Conservation (phyloP, 352 stramenopile species). For the Blastocystis sp. region DNA sequence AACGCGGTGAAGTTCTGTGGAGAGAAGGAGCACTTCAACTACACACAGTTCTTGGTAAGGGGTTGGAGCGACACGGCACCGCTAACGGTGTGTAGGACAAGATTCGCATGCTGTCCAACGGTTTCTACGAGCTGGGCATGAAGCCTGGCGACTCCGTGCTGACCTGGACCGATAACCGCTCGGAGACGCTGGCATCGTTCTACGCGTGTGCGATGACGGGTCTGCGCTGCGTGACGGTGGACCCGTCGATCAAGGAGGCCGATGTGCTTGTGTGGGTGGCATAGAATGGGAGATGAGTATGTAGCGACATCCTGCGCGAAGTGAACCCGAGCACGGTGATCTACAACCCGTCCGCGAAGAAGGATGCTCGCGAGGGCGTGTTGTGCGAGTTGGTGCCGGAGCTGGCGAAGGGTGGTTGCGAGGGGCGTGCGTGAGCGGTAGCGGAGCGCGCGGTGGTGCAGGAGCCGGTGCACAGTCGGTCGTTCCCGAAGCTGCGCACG, state of each 20-base stretch:
- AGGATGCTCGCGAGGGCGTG: neutral
- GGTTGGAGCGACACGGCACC: neutral
- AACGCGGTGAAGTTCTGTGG: constrained; percentile 52
- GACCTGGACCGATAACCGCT: constrained; percentile 61
- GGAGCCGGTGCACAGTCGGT: constrained; percentile 26
- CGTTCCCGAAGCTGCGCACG: constrained; percentile 29
- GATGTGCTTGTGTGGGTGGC: constrained; percentile 4
- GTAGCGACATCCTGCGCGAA: constrained; percentile 19
- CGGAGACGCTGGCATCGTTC: constrained; percentile 25
- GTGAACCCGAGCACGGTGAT: neutral
- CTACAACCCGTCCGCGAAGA: neutral
- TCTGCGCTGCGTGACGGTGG: constrained; percentile 30
- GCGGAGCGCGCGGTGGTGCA: constrained; percentile 6
- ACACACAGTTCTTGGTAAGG: constrained; percentile 32
- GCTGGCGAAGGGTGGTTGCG: neutral
- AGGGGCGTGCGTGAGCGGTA: neutral
- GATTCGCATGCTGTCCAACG: constrained; percentile 12
- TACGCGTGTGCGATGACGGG: constrained; percentile 65
- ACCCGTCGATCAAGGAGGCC: constrained; percentile 17
- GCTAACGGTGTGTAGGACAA: constrained; percentile 16
- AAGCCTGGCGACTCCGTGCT: constrained; percentile 60
- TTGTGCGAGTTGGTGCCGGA: constrained; percentile 37
- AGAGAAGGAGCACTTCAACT: constrained; percentile 63
- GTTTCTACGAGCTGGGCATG: constrained; percentile 64
- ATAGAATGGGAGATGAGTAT: neutral